Percentiles rank a stretch among this genome's conserved stretches.
Evolutionary conservation across 495 filamentous ascomycete species (phyloP).

Genomic region (Viridothelium virens): DNA sequence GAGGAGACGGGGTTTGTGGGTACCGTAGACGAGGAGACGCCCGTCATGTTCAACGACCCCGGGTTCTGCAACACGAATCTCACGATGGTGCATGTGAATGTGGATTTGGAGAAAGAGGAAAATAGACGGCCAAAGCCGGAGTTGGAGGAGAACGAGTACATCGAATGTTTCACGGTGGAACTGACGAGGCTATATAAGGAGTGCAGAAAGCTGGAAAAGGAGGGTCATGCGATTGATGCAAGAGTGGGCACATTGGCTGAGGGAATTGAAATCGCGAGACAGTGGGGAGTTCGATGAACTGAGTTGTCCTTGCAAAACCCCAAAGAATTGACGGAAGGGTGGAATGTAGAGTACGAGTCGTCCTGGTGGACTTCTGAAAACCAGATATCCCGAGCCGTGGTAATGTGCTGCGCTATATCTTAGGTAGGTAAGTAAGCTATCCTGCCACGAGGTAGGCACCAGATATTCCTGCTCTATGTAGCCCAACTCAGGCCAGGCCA

Average conservation of each 20-base stretch:
- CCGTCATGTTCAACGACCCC: conserved; percentile 37
- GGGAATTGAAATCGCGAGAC: conserved; percentile 72
- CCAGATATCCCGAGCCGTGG: too few species aligned
- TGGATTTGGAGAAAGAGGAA: conserved; percentile 21
- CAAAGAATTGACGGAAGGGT: too few species aligned
- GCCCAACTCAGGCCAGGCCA: too few species aligned
- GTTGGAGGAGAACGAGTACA: conserved; percentile 37
- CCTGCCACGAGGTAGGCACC: too few species aligned
- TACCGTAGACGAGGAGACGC: conserved; percentile 50
- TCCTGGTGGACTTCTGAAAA: too few species aligned
- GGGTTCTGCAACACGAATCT: conserved; percentile 28
- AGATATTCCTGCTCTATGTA: too few species aligned
- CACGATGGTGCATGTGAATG: conserved; percentile 17
- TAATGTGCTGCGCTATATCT: too few species aligned
- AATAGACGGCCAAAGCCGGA: conserved; percentile 36
- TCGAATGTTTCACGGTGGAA: conserved; percentile 35
- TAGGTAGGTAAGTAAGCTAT: too few species aligned
- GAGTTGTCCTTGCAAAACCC: too few species aligned
- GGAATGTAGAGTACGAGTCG: too few species aligned
- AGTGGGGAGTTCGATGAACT: conserved; percentile 30
- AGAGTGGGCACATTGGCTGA: conserved; percentile 77
- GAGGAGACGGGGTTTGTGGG: conserved; percentile 93
- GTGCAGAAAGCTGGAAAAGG: conserved; percentile 12
- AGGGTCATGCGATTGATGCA: conserved; percentile 37
- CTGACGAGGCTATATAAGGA: conserved; percentile 40